Base-by-base conservation (phyloP, 495 filamentous ascomycete genomes). In the Pyrenopolyporus hunteri region DNA sequence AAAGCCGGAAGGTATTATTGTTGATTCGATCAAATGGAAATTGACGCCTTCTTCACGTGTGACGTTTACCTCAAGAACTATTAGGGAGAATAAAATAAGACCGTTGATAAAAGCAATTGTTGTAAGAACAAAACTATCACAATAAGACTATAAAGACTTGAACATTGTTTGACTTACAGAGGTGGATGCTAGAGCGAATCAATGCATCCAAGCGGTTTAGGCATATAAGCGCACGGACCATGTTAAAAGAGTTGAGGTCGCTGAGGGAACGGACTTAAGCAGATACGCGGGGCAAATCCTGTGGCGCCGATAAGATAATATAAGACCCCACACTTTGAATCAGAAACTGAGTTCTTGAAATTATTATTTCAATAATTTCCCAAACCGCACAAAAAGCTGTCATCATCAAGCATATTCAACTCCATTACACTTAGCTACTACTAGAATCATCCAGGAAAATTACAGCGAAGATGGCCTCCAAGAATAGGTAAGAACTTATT, bases 271-370 rank as follows among this genome's bases (percentile, higher is more conserved):
- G 29, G 43, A 25, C 33, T 25, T 33, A 35, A 52, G 52, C 16
- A 45, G 57, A 53, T 66, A 60, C 62, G 57, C 63, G 57, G 63
- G 63, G 62, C 62, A 65, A 59, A 50, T 55, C 43, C 28, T 35
- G 28, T 56, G 37, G 44, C 37, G 52, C 53, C 56, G 63, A 66
- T 66, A 66, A 66, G 50, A 53, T 13, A 55, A 50, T 65, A 59
- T 47, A 36, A 26, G 51, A 66, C 63, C 63, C 63, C 63, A 66
- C 63, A 66, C 50, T 59, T 54, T 50, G 19, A 14, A 50, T 52
- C 17, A 60, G 63, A 66, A 66, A 60, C 63, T 46, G 32, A 33
- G 43, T 44, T 11, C n/a, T 56, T 22, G 63, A 66, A 66, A 64
- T 64, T 57, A 55, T 50, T 57, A 59, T 59, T 29, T 29, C 9